These are phyloP conservation scores for Apiotrichum siamense DNA, from an alignment of 1,284 basidiomycete species.

Conservation along the genomic window DNA sequence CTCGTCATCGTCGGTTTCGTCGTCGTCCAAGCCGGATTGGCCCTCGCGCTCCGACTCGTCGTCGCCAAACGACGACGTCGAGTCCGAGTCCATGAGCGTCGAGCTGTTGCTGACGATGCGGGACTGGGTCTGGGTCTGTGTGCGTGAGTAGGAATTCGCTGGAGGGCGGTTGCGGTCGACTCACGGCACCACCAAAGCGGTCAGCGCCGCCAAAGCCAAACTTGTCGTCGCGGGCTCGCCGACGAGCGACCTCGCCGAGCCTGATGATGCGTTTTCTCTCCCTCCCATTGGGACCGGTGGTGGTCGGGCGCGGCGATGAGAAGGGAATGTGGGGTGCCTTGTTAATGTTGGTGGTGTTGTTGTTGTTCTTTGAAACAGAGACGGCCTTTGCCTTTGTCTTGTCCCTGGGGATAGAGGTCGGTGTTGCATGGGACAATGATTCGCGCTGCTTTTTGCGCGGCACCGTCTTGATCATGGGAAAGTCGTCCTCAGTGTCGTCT, in stretches of 20 bases:
- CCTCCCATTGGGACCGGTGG: constrained; percentile 26
- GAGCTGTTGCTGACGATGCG: constrained; percentile 9
- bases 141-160: background rate
- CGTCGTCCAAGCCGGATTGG: constrained; percentile 4
- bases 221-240: constrained; percentile 40
- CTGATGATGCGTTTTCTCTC: constrained; percentile 36
- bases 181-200: constrained; percentile 16
- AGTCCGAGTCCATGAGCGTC: constrained; percentile 26
- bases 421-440: background rate
- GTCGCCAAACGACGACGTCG: constrained; percentile 39
- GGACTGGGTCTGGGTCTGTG: constrained; percentile 14
- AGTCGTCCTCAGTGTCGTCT: constrained; percentile 11
- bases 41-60: constrained; percentile 37
- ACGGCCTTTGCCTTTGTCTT: background rate
- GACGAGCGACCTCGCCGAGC: constrained; percentile 32
- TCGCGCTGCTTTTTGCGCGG: constrained; percentile 14
- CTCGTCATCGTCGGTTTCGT: constrained; percentile 34
- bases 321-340: background rate
- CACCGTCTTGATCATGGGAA: background rate
- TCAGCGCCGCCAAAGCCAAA: constrained; percentile 30
- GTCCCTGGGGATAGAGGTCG: background rate
- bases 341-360: background rate
- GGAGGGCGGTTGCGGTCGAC: too few species aligned
- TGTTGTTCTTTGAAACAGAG: too few species aligned
- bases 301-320: constrained; percentile 14